Conservation (phyloP, 129 eudicot genomes). For the Flaveria trinervia region DNA sequence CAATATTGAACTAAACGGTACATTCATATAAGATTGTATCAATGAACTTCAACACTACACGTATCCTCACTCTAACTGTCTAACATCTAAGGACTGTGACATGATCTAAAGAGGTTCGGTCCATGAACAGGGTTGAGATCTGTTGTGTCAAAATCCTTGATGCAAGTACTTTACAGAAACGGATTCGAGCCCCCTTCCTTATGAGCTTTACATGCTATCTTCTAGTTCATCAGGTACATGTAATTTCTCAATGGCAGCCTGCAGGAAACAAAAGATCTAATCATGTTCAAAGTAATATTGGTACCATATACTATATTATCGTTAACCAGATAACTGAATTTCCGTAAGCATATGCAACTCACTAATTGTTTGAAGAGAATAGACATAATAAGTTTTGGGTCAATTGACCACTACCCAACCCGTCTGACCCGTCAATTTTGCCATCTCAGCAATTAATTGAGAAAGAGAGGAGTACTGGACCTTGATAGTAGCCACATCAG, state of each 20-base stretch:
- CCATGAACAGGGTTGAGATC: constrained; percentile 23
- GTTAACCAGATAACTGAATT: too few relatives aligned
- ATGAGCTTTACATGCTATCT: constrained; percentile 44
- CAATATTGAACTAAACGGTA: constrained; percentile 19
- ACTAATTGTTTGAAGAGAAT: background rate
- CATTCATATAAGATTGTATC: constrained; percentile 17
- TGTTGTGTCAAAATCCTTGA: constrained; percentile 22
- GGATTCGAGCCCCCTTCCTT: constrained; percentile 10
- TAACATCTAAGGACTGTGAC: constrained; percentile 4
- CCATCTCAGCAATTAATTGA: background rate
- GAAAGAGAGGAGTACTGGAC: constrained; percentile 33
- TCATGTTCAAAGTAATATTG: background rate
- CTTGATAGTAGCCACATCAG: constrained; percentile 97
- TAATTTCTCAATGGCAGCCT: constrained; percentile 98
- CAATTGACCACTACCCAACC: background rate
- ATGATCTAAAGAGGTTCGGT: constrained; percentile 3
- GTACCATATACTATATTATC: too few relatives aligned
- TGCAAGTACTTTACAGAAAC: constrained; percentile 40
- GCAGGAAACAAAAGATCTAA: constrained; percentile 15
- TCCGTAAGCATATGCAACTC: too few relatives aligned
- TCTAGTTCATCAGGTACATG: constrained; percentile 92
- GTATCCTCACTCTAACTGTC: constrained; percentile 25
- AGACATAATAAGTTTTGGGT: background rate
- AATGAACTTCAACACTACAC: constrained; percentile 8
- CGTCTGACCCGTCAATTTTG: background rate